Conservation (phyloP, 176 grass and related monocot genomes). For the maize (Zea mays) region DNA sequence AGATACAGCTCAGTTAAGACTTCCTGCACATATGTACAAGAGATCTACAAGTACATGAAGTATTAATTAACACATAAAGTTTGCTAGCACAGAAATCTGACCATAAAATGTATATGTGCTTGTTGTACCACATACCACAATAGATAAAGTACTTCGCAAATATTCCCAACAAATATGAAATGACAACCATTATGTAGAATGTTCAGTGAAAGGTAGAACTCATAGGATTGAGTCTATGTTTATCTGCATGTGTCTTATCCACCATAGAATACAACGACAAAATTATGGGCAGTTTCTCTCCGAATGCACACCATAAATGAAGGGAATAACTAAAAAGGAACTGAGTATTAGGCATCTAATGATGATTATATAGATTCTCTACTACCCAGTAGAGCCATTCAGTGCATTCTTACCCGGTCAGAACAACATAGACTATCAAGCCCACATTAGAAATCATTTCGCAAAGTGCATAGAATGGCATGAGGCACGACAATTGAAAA, state of each 20-base stretch:
- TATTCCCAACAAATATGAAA: not conserved
- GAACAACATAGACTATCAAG: not conserved
- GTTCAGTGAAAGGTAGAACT: not conserved
- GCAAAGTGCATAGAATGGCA: not conserved
- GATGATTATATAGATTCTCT: not conserved
- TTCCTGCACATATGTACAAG: constrained; percentile 34
- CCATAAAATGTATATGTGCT: not conserved
- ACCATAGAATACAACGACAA: not conserved
- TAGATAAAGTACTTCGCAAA: not conserved
- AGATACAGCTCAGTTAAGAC: constrained; percentile 22
- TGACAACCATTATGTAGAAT: not conserved
- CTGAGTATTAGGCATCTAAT: not conserved
- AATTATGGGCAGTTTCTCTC: not conserved
- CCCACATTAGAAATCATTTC: not conserved
- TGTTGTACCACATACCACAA: not conserved
- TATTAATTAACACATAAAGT: not conserved
- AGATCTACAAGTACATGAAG: constrained; percentile 52
- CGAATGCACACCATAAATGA: not conserved
- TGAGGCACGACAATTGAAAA: not conserved
- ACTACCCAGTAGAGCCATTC: not conserved
- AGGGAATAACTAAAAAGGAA: not conserved
- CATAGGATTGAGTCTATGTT: not conserved
- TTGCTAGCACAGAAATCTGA: not conserved
- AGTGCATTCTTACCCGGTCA: not conserved
- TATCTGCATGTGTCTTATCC: not conserved